Percentiles rank a stretch among this genome's conserved stretches.
Conservation (phyloP, 83 land plant genomes). For the Picea abies region DNA sequence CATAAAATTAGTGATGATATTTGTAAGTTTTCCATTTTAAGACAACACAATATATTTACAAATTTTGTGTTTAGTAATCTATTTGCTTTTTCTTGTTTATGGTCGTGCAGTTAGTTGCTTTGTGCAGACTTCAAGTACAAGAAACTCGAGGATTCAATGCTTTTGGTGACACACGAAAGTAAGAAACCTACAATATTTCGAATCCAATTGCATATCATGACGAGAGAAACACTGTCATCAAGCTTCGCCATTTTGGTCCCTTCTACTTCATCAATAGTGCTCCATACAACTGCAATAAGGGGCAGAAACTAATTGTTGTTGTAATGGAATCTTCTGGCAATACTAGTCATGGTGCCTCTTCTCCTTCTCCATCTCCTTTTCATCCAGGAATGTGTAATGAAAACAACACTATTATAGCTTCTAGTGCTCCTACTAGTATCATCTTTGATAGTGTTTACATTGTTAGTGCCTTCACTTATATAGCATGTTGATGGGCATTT, state of each 20-base stretch:
- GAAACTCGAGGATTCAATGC: neutral
- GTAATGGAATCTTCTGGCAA: conserved; percentile 25
- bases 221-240: conserved; percentile 35
- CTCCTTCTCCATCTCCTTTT: conserved; percentile 6
- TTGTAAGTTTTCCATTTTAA: neutral
- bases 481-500: too few relatives aligned
- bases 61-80: too few relatives aligned
- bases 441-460: too few relatives aligned
- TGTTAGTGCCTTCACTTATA: too few relatives aligned
- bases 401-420: too few relatives aligned
- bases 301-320: conserved; percentile 48
- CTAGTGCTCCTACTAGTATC: too few relatives aligned
- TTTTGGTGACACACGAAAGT: conserved; percentile 12
- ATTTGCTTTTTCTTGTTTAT: too few relatives aligned
- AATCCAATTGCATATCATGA: conserved; percentile 27
- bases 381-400: too few relatives aligned
- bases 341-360: too few relatives aligned
- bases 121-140: conserved; percentile 47
- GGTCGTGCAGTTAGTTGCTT: neutral
- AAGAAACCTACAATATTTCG: conserved; percentile 40
- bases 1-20: conserved; percentile 37
- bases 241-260: conserved; percentile 46
- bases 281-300: conserved; percentile 39
- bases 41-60: too few relatives aligned
- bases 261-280: conserved; percentile 55